These are phyloP conservation scores for Aspergillus floridensis DNA, from an alignment of 2,329 filamentous ascomycete genomes.

Conservation along the genomic window DNA sequence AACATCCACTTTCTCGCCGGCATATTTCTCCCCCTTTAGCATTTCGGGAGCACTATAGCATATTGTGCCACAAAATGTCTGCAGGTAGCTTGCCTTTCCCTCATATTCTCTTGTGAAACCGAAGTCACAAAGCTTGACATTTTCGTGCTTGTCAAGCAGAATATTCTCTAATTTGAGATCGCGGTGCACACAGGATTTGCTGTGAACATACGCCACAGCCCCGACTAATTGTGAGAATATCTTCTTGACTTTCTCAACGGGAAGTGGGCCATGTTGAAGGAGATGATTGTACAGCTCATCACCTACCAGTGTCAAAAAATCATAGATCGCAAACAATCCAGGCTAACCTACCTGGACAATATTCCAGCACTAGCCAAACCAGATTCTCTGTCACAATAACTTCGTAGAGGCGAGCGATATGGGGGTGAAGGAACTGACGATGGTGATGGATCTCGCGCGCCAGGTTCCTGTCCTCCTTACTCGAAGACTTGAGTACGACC, in stretches of 20 bases:
- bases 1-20: conserved; percentile 95
- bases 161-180: conserved; percentile 98
- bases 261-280: conserved; percentile 78
- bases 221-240: conserved; percentile 95
- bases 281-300: conserved; percentile 98
- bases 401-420: conserved; percentile 95
- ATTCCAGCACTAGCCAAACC: conserved; percentile 96
- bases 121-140: conserved; percentile 97
- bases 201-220: conserved; percentile 91
- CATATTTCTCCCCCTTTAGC: conserved; percentile 97
- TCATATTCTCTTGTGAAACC: conserved; percentile 98
- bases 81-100: conserved; percentile 87
- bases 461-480: conserved; percentile 92
- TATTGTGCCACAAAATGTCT: conserved; percentile 96
- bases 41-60: conserved; percentile 98
- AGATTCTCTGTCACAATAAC: conserved; percentile 93
- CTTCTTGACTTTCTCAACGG: conserved; percentile 83
- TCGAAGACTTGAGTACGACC: conserved; percentile 98
- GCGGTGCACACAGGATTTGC: conserved; percentile 91
- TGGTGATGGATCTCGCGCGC: conserved; percentile 98
- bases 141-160: conserved; percentile 90
- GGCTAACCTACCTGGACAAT: conserved; percentile 72
- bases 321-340: background rate
- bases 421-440: conserved; percentile 93
- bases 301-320: conserved; percentile 51